A percentile compares a stretch with the other conserved stretches of the same genome.
These are phyloP conservation scores for Stephanodiscus minutulus DNA, from an alignment of 108 stramenopile genomes.

Conservation along the genomic window DNA sequence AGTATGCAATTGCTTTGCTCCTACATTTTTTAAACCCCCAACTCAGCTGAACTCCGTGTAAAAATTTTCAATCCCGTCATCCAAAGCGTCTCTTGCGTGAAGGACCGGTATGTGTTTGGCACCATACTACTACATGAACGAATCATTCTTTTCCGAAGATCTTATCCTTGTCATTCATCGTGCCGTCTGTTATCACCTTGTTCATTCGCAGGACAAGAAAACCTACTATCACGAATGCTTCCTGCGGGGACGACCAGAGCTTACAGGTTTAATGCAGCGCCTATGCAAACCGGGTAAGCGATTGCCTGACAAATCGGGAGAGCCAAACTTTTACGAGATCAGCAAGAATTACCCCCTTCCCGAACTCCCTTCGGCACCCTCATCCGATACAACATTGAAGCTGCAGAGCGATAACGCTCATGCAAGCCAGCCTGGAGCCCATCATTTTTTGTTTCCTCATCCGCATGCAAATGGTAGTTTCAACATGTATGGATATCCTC, in stretches of 20 bases:
- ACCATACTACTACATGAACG: neutral
- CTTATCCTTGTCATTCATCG: neutral
- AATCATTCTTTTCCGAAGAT: neutral
- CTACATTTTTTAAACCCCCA: neutral
- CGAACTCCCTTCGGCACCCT: neutral
- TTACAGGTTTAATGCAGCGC: slow-evolving; percentile 19
- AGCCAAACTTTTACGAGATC: slow-evolving; percentile 27
- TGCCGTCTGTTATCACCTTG: neutral
- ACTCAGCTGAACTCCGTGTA: too few relatives aligned
- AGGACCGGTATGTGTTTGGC: slow-evolving; percentile 8
- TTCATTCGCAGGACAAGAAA: slow-evolving; percentile 16
- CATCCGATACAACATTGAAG: neutral
- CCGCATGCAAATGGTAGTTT: neutral
- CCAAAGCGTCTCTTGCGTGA: slow-evolving; percentile 12
- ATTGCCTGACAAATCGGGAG: slow-evolving; percentile 17
- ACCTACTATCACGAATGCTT: slow-evolving; percentile 44
- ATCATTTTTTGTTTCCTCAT: neutral
- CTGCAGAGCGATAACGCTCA: neutral
- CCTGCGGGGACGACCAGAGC: slow-evolving; percentile 36
- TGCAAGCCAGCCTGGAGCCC: neutral
- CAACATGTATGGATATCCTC: slow-evolving; percentile 4
- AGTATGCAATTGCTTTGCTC: neutral
- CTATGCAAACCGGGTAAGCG: slow-evolving; percentile 27
- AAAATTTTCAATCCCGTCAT: neutral
- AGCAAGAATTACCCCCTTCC: slow-evolving; percentile 17